These are phyloP conservation scores for Hirsutella minnesotensis DNA, from an alignment of 2,329 filamentous ascomycete species.

Conservation along the genomic window DNA sequence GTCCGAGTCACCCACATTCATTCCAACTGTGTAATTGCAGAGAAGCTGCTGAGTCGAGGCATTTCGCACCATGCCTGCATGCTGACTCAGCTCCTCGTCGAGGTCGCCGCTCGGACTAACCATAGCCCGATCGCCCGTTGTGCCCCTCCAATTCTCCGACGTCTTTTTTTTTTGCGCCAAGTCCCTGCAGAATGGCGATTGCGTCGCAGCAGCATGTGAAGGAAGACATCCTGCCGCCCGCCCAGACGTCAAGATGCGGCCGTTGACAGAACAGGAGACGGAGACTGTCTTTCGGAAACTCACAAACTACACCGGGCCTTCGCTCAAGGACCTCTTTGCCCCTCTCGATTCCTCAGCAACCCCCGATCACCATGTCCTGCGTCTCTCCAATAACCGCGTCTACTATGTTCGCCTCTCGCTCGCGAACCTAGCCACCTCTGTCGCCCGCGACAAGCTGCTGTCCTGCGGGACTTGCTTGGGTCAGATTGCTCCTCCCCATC, in stretches of 20 bases:
- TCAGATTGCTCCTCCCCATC: conserved; percentile 11
- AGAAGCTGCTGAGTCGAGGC: too few species aligned
- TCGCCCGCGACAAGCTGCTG: conserved; percentile 70
- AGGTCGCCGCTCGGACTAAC: too few species aligned
- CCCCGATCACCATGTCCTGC: conserved; percentile 74
- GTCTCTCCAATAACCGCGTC: conserved; percentile 68
- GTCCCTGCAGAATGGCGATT: too few species aligned
- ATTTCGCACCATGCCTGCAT: too few species aligned
- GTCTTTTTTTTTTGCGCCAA: neutral
- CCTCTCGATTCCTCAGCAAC: conserved; percentile 56
- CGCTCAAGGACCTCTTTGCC: conserved; percentile 73
- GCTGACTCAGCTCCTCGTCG: too few species aligned
- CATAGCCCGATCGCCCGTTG: too few species aligned
- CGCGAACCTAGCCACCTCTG: conserved; percentile 80
- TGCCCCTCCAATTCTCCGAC: neutral
- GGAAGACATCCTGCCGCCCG: neutral
- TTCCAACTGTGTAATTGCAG: too few species aligned
- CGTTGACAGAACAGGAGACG: conserved; percentile 68
- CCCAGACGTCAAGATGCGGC: conserved; percentile 47
- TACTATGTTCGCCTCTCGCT: conserved; percentile 88
- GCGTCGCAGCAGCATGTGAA: neutral
- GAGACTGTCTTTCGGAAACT: conserved; percentile 84
- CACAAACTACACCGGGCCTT: conserved; percentile 82
- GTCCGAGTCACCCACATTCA: too few species aligned
- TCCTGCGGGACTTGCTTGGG: conserved; percentile 79